Evolutionary conservation across 768 basidiomycete species (phyloP).

Genomic region (Auriscalpium vulgare): DNA sequence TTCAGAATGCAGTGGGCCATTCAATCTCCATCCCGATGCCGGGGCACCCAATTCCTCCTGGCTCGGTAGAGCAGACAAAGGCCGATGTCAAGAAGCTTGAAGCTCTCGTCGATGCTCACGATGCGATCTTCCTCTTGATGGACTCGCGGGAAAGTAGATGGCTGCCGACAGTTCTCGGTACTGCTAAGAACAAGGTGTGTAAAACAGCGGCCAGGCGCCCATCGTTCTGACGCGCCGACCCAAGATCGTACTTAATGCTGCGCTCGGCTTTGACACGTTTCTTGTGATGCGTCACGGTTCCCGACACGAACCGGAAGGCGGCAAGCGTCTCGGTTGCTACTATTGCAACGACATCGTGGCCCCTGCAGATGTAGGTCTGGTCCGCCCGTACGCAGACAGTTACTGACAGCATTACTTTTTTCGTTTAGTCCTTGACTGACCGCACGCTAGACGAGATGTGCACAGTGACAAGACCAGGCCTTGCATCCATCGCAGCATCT

Average conservation of each 20-base stretch:
- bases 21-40: constrained; percentile 91
- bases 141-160: constrained; percentile 97
- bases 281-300: constrained; percentile 95
- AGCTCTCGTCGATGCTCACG: constrained; percentile 73
- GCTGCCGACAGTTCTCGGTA: constrained; percentile 86
- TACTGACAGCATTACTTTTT: too few species aligned
- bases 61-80: constrained; percentile 46
- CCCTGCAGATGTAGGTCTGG: constrained; percentile 70
- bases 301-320: constrained; percentile 30
- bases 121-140: constrained; percentile 91
- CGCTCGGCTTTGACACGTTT: constrained; percentile 92
- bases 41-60: constrained; percentile 79
- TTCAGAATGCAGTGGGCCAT: constrained; percentile 74
- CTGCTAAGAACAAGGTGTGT: constrained; percentile 74
- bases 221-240: background rate
- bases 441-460: constrained; percentile 98
- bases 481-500: constrained; percentile 87
- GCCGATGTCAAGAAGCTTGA: constrained; percentile 71
- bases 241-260: constrained; percentile 89
- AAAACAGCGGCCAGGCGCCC: background rate
- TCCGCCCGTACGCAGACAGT: too few species aligned
- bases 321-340: constrained; percentile 74
- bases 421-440: constrained; percentile 59
- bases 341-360: constrained; percentile 99
- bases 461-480: constrained; percentile 91